Evolutionary conservation across 2,329 filamentous ascomycete species (phyloP), one percentile per base, ranked within the genome.

Genomic region (Nemania diffusa): DNA sequence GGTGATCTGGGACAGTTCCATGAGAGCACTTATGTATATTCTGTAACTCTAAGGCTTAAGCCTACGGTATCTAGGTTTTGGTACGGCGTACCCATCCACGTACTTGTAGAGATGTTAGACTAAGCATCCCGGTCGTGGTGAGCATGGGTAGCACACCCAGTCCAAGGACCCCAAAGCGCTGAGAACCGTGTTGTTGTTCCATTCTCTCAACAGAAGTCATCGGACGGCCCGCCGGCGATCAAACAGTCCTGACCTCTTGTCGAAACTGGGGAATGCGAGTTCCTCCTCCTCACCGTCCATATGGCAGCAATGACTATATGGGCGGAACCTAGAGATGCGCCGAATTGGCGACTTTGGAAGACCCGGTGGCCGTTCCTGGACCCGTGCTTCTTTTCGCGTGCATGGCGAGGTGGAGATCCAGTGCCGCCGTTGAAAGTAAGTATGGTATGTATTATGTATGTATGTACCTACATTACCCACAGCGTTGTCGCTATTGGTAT

Each of bases 151-250:
- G 22, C 46, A 26, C 5, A 64, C 48, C 20, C 17, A 15, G 48
- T 59, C 42, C 27, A 44, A 37, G 62, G 20, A 65, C 52, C 42
- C 57, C 57, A 57, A 65, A 27, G 52, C 34, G 57, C 27, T 34
- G 53, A 34, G 50, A 51, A 51, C 20, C 22, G 46, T n/a, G 40
- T 24, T 24, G 50, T 22, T 48, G 57, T 56, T 51, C 51, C 27
- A 44, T 52, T 27, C 53, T 60, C 27, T 59, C 13, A 65, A 57
- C 11, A 27, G 55, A 59, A 58, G 34, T 51, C 52, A 32, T 57
- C 48, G 68, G 52, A 56, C 62, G 62, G 60, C 27, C 58, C 26
- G 61, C 44, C 24, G 68, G 50, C 65, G 65, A 70, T 68, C 65
- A 65, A 64, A 68, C 68, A 50, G 29, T 44, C 53, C 65, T 42